Base-by-base conservation (phyloP, 768 basidiomycete genomes). In the Suillus paluster region DNA sequence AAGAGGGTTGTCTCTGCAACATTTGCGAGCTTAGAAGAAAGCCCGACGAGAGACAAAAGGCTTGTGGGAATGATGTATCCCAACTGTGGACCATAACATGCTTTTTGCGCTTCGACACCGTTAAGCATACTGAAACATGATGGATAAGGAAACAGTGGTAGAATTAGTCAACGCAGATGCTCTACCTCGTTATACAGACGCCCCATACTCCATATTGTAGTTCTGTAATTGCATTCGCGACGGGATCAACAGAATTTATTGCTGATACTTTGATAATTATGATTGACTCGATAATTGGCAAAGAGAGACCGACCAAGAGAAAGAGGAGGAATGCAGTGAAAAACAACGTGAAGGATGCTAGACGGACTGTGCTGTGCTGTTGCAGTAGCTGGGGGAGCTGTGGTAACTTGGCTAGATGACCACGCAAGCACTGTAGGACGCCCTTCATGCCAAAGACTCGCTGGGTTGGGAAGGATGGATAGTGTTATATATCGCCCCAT, bases 201-300 rank as follows among this genome's bases (percentile, higher is more conserved):
- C 94, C 94, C 89, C 92, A 94, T 6, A 94, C 88, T 4, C 94
- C 94, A 63, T 94, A 89, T 39, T 85, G 81, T 11, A 93, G 73
- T 66, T 81, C 78, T 4, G 86, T 88, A 33, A 86, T 86, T 14
- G 86, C 73, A 63, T 80, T 80, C 12, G 87, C 86, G 38, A 70
- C 65, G 3, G 81, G 80, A 54, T 76, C 71, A 45, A 41, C 25
- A 25, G 71, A 67, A 42, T 69, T 54, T 41, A 64, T 60, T 66
- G 74, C 78, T 3, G 75, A 59, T 39, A 91, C 70, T 21, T 75
- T 67, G 54, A 92, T 75, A 30, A 92, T 76, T 71, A 87, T 90
- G 33, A 92, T 82, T 23, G 84, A 70, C 71, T 86, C 89, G 71
- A 88, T 86, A 75, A 95, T 89, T 2, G 92, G 85, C 39, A 89